Conservation (phyloP, 2,329 filamentous ascomycete species). For the Aspergillus jensenii region DNA sequence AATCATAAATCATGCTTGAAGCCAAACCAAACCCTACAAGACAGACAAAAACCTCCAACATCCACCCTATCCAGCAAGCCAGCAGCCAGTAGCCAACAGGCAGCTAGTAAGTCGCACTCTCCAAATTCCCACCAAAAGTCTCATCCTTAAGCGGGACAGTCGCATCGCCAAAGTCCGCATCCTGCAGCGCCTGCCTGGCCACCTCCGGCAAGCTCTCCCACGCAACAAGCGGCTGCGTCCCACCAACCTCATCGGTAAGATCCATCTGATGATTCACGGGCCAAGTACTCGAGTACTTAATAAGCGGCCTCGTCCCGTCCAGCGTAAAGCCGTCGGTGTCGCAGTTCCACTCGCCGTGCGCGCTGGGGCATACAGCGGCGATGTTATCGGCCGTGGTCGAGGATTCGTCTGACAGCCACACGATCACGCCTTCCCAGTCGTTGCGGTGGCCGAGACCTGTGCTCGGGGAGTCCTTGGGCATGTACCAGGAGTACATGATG, state of each 20-base stretch:
- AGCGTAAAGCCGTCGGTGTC: constrained; percentile 42
- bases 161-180: constrained; percentile 48
- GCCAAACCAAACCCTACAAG: too few species aligned
- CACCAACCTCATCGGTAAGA: constrained; percentile 42
- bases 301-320: constrained; percentile 41
- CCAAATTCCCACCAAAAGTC: constrained; percentile 49
- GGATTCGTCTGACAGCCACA: constrained; percentile 48
- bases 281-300: constrained; percentile 51
- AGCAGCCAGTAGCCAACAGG: too few species aligned
- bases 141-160: constrained; percentile 51
- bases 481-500: constrained; percentile 56
- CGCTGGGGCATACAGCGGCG: constrained; percentile 53
- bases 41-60: too few species aligned
- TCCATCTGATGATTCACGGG: constrained; percentile 51
- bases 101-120: neutral
- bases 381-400: constrained; percentile 42
- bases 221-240: constrained; percentile 49
- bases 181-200: constrained; percentile 44
- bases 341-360: constrained; percentile 52
- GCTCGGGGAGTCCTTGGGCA: constrained; percentile 50
- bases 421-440: constrained; percentile 57
- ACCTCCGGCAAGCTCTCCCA: constrained; percentile 50
- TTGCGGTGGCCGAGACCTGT: constrained; percentile 52
- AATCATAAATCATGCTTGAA: too few species aligned
- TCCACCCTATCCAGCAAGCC: too few species aligned